Evolutionary conservation across 176 grass and related monocot genomes (phyloP).

Genomic region (Triticum dicoccoides): DNA sequence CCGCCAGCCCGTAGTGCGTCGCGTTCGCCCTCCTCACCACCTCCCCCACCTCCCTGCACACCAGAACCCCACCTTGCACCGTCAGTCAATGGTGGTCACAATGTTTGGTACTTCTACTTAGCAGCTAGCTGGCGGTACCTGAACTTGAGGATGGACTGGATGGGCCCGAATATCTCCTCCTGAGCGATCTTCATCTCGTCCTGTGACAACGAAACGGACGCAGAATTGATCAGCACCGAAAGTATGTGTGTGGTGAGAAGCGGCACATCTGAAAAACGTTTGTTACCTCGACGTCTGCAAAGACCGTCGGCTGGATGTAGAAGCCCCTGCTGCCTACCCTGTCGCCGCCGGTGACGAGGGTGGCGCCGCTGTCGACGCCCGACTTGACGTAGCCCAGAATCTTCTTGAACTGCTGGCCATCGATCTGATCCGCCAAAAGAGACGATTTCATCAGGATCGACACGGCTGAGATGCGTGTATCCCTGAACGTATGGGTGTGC

Average conservation of each 20-base stretch:
- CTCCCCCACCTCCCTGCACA: conserved; percentile 30
- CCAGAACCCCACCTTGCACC: too few relatives aligned
- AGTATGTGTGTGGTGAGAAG: too few relatives aligned
- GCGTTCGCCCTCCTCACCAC: conserved; percentile 69
- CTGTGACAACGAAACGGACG: too few relatives aligned
- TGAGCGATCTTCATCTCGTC: conserved; percentile 81
- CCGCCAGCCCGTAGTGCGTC: conserved; percentile 58
- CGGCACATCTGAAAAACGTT: too few relatives aligned
- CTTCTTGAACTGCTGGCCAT: conserved; percentile 78
- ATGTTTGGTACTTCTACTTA: too few relatives aligned
- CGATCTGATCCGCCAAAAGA: conserved; percentile 39
- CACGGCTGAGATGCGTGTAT: too few relatives aligned
- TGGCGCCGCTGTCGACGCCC: conserved; percentile 69
- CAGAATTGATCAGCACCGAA: too few relatives aligned
- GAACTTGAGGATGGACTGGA: conserved; percentile 97
- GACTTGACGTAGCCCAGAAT: conserved; percentile 65
- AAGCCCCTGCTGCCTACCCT: conserved; percentile 61
- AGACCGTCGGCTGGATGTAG: conserved; percentile 89
- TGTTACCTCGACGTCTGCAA: conserved; percentile 57
- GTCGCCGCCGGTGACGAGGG: conserved; percentile 65
- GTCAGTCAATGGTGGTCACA: too few relatives aligned
- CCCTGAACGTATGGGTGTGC: not conserved
- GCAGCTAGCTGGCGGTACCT: conserved; percentile 6
- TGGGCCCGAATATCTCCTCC: conserved; percentile 94
- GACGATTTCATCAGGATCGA: not conserved